A percentile compares a stretch with the other conserved stretches of the same genome.
phyloP scores from a whole-genome alignment of 495 filamentous ascomycete genomes.

The Tuber magnatum region DNA sequence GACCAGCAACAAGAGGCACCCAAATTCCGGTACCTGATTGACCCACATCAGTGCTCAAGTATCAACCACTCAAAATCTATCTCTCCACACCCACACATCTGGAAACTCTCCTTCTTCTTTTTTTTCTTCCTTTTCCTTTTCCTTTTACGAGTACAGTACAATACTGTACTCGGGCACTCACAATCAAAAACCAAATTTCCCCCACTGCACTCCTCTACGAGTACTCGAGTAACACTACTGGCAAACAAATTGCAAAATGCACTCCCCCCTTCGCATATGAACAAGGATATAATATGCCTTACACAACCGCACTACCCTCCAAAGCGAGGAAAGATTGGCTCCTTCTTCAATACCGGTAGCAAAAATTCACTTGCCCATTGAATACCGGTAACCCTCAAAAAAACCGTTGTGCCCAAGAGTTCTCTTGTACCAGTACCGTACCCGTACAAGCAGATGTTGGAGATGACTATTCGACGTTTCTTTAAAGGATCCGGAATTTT shows the following conservation, averaged over 20 bases:
- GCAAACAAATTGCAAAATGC: not conserved
- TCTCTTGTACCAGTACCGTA: not conserved
- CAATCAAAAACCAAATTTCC: not conserved
- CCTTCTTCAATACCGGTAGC: not conserved
- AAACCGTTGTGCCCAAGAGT: not conserved
- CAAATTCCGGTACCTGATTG: conserved; percentile 24
- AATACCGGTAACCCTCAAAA: not conserved
- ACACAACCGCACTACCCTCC: not conserved
- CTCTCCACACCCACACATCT: conserved; percentile 10
- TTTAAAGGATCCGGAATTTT: too few species aligned
- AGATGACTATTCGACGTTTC: too few species aligned
- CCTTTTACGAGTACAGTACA: too few species aligned
- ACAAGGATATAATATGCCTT: not conserved
- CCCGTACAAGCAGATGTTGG: too few species aligned
- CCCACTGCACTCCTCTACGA: not conserved
- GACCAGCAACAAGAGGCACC: conserved; percentile 9
- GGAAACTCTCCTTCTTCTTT: not conserved
- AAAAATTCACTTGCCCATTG: not conserved
- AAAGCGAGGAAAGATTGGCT: not conserved
- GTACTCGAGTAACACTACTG: too few species aligned
- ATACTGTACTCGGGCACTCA: too few species aligned
- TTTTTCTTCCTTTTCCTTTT: not conserved
- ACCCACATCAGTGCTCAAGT: not conserved
- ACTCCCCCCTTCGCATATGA: not conserved
- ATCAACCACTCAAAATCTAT: conserved; percentile 11